Conservation (phyloP, 2,329 filamentous ascomycete species). For the Botrytis medusae region DNA sequence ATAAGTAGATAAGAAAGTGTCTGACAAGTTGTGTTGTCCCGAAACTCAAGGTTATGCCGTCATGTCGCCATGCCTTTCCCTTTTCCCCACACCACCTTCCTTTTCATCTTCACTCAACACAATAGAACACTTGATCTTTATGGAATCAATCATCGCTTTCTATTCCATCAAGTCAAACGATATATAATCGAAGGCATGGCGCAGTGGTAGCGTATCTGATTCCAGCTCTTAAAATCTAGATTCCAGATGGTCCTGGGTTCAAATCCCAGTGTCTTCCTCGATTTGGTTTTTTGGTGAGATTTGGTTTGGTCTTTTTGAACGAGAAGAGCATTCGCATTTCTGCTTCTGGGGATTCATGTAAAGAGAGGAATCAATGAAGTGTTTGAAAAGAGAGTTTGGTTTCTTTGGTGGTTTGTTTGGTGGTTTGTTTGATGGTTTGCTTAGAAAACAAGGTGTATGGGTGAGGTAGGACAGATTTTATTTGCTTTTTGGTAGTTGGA, state of each 20-base stretch:
- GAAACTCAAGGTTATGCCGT: background rate
- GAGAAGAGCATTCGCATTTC: background rate
- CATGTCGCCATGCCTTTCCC: background rate
- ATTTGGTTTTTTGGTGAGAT: background rate
- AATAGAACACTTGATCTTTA: background rate
- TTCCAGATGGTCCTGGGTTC: conserved; percentile 27
- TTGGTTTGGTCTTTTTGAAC: background rate
- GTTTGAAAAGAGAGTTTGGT: background rate
- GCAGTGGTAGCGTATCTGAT: conserved; percentile 7
- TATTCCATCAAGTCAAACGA: background rate
- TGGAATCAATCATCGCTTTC: fast-evolving
- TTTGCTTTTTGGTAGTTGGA: background rate
- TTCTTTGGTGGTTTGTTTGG: background rate
- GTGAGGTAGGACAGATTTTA: background rate
- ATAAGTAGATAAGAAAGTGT: background rate
- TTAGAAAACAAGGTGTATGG: no score
- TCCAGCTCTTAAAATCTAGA: conserved; percentile 25
- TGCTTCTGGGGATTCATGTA: background rate
- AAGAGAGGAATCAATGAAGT: background rate
- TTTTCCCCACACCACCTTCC: background rate
- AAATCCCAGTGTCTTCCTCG: conserved; percentile 24
- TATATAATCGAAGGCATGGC: background rate
- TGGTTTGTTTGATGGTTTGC: background rate
- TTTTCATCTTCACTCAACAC: background rate
- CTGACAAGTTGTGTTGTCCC: background rate